Evolutionary conservation across 495 filamentous ascomycete species (phyloP).

Genomic region (Cryomyces minteri): DNA sequence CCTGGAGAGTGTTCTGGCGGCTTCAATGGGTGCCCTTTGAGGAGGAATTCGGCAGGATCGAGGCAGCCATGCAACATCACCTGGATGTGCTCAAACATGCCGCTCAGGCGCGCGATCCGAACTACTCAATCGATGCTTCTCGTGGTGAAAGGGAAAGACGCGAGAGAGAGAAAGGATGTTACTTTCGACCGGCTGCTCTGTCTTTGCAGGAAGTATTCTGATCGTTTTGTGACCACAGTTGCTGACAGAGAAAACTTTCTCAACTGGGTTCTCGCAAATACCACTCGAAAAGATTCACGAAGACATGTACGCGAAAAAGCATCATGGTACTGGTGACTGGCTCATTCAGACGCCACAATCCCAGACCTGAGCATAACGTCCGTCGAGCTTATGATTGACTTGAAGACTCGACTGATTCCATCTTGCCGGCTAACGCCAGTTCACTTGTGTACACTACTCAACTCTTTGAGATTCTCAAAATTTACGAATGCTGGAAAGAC

Average conservation of each 20-base stretch:
- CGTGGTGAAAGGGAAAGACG: background rate
- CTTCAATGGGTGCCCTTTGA: conserved; percentile 6
- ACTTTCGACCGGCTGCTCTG: too few species aligned
- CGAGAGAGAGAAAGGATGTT: conserved; percentile 1
- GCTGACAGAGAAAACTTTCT: conserved; percentile 3
- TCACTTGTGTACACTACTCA: too few species aligned
- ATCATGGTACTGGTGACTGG: conserved; percentile 2
- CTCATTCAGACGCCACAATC: background rate
- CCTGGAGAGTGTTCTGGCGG: background rate
- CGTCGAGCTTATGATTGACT: background rate
- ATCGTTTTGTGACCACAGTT: background rate
- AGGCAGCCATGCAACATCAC: conserved; percentile 2
- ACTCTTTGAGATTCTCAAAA: too few species aligned
- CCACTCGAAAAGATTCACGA: conserved; percentile 4
- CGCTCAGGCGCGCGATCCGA: conserved; percentile 3
- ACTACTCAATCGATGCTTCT: too few species aligned
- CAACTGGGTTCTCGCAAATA: conserved; percentile 1
- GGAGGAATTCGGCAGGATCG: background rate
- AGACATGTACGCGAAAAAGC: conserved; percentile 2
- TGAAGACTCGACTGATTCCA: background rate
- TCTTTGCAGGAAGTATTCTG: too few species aligned
- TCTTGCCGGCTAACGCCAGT: background rate
- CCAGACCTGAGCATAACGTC: background rate
- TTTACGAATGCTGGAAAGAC: too few species aligned
- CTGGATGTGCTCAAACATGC: conserved; percentile 1